These are phyloP conservation scores for Lecanicillium sp. DNA, from an alignment of 2,329 filamentous ascomycete genomes.

Conservation along the genomic window DNA sequence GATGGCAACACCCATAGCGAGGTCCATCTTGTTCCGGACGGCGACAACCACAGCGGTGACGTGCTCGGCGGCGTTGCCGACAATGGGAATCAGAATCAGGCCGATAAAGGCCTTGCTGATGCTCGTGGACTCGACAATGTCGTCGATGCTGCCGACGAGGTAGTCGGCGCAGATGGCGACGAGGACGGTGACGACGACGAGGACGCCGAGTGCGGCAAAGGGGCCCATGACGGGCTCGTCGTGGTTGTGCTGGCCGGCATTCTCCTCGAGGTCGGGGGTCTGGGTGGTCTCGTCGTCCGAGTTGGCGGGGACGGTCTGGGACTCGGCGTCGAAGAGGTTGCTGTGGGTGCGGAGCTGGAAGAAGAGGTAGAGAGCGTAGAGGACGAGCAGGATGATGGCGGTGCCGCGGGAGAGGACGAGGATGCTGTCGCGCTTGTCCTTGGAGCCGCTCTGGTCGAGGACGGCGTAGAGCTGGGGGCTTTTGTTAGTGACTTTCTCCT, in stretches of 20 bases:
- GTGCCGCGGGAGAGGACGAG: slow-evolving; percentile 70
- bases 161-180: slow-evolving; percentile 73
- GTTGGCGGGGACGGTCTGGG: slow-evolving; percentile 30
- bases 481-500: background rate
- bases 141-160: slow-evolving; percentile 69
- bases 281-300: slow-evolving; percentile 30
- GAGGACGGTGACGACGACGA: slow-evolving; percentile 63
- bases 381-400: slow-evolving; percentile 64
- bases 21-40: slow-evolving; percentile 68
- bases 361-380: slow-evolving; percentile 70
- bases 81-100: slow-evolving; percentile 71
- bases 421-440: slow-evolving; percentile 49
- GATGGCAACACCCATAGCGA: slow-evolving; percentile 72
- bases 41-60: slow-evolving; percentile 77
- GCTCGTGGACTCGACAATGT: slow-evolving; percentile 60
- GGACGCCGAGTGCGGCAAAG: slow-evolving; percentile 56
- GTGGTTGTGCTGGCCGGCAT: slow-evolving; percentile 26
- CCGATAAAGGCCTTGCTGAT: slow-evolving; percentile 80
- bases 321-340: slow-evolving; percentile 60
- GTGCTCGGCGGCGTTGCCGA: slow-evolving; percentile 75
- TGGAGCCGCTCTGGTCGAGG: slow-evolving; percentile 40
- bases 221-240: slow-evolving; percentile 53
- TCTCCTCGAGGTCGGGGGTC: slow-evolving; percentile 41
- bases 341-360: slow-evolving; percentile 75
- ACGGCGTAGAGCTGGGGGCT: slow-evolving; percentile 55